Percentiles rank a stretch among this genome's conserved stretches.
Conservation (phyloP, 1,139 yeast genomes). For the Blastobotrys malaysiensis region DNA sequence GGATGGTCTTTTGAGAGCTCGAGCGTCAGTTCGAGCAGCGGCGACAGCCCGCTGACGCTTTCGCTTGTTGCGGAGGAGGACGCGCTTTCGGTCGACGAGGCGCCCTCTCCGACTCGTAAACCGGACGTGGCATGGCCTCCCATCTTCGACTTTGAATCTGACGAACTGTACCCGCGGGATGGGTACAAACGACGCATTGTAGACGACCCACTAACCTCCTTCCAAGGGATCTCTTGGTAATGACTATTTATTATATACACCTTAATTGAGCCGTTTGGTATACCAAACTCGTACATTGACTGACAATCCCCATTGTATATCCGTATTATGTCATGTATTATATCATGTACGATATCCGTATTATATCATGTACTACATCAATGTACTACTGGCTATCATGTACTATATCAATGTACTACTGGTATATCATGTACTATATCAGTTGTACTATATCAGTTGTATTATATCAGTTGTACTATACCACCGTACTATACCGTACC, state of each 20-base stretch:
- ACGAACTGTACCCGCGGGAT: background rate
- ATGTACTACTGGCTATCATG: too few relatives aligned
- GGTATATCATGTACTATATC: too few relatives aligned
- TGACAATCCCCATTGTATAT: too few relatives aligned
- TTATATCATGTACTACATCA: too few relatives aligned
- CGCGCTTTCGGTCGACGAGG: background rate
- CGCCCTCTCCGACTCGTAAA: background rate
- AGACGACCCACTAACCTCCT: background rate
- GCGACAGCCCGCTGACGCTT: background rate
- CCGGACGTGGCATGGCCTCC: background rate
- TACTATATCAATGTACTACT: too few relatives aligned
- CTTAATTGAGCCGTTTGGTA: background rate
- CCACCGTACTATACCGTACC: too few relatives aligned
- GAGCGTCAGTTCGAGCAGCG: background rate
- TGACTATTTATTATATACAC: background rate
- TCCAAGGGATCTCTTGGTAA: background rate
- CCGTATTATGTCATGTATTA: too few relatives aligned
- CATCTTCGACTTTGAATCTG: background rate
- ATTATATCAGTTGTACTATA: too few relatives aligned
- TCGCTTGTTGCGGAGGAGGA: background rate
- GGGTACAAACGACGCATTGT: slow-evolving; percentile 1
- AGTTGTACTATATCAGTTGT: too few relatives aligned
- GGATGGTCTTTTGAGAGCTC: background rate
- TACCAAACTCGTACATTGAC: too few relatives aligned
- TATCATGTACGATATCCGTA: too few relatives aligned